Evolutionary conservation across 106 monocot species (phyloP).

Genomic region (Apostasia shenzhenica): DNA sequence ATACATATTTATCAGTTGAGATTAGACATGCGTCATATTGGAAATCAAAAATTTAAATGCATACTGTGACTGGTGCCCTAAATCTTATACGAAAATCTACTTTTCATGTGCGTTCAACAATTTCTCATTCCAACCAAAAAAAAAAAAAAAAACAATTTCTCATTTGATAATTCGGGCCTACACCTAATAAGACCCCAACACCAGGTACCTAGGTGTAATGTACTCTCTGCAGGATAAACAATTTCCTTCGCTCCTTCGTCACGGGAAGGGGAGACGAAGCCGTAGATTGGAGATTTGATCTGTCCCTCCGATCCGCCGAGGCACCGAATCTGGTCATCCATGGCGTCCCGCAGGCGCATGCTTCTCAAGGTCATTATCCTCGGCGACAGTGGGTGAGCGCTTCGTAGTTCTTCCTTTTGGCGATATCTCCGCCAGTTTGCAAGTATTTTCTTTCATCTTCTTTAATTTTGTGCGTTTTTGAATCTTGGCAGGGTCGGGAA

Average conservation of each 20-base stretch:
- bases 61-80: too few species aligned
- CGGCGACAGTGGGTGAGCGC: conserved; percentile 63
- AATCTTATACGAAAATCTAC: too few species aligned
- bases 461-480: conserved; percentile 9
- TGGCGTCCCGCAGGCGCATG: conserved; percentile 51
- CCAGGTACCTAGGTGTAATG: too few species aligned
- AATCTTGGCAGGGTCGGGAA: conserved; percentile 29
- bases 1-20: not conserved
- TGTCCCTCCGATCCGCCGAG: not conserved
- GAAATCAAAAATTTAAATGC: too few species aligned
- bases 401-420: conserved; percentile 1
- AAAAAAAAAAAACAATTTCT: not conserved
- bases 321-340: conserved; percentile 2
- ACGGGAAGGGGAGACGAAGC: not conserved
- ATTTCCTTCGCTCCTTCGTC: not conserved
- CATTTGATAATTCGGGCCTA: too few species aligned
- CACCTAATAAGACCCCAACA: too few species aligned
- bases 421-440: not conserved
- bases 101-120: too few species aligned
- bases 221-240: too few species aligned
- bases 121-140: not conserved
- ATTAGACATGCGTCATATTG: too few species aligned
- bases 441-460: not conserved
- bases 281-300: conserved; percentile 1
- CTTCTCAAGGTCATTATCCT: conserved; percentile 76